These are phyloP conservation scores for Rhodotorula sp. DNA, from an alignment of 1,284 basidiomycete genomes.

Conservation along the genomic window DNA sequence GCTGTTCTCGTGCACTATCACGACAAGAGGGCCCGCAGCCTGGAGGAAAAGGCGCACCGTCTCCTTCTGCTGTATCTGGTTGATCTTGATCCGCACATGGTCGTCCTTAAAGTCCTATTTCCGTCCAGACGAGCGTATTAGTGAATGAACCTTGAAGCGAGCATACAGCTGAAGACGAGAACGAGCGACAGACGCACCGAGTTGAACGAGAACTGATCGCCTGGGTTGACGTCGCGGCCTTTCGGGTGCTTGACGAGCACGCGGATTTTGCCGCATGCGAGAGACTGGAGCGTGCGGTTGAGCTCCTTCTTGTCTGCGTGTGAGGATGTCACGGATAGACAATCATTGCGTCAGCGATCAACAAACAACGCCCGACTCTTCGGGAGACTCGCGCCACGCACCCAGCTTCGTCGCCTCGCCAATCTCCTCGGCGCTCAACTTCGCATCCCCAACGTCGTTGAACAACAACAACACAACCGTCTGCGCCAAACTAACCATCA, in stretches of 20 bases:
- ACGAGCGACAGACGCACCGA: constrained; percentile 30
- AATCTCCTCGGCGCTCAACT: constrained; percentile 67
- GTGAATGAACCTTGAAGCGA: neutral
- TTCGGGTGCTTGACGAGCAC: constrained; percentile 77
- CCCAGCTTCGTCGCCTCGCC: constrained; percentile 70
- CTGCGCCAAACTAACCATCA: constrained; percentile 88
- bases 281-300: constrained; percentile 79
- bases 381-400: constrained; percentile 53
- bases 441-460: constrained; percentile 58
- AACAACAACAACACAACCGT: constrained; percentile 85
- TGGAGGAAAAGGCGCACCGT: constrained; percentile 55
- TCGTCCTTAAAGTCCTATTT: constrained; percentile 70
- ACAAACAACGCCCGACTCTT: too few relatives aligned
- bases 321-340: neutral
- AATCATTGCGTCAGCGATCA: neutral
- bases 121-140: neutral
- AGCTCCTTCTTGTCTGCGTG: constrained; percentile 68
- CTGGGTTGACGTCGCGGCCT: constrained; percentile 73
- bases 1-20: neutral
- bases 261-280: constrained; percentile 85
- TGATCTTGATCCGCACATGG: constrained; percentile 80
- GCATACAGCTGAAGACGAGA: too few relatives aligned
- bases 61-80: constrained; percentile 91
- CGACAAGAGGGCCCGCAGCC: too few relatives aligned
- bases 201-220: constrained; percentile 80